phyloP scores from a whole-genome alignment of 177 flowering plant species.

The Vitis hybrid region DNA sequence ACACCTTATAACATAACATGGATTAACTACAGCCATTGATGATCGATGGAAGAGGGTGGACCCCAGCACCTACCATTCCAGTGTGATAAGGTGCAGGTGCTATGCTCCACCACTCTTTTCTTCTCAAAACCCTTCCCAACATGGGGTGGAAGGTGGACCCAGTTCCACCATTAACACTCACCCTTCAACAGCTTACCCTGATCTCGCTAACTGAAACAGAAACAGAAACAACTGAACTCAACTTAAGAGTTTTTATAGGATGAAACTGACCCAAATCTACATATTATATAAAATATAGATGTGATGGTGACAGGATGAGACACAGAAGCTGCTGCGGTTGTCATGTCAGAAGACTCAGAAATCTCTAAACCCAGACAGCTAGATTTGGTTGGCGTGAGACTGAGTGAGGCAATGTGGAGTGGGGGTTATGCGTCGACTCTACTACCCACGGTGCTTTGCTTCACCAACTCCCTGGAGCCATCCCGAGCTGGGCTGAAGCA shows the following conservation, averaged over 20 bases:
- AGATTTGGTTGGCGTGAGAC: background rate
- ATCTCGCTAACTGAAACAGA: background rate
- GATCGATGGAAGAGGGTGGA: slow-evolving; percentile 17
- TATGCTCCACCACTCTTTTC: slow-evolving; percentile 22
- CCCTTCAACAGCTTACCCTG: background rate
- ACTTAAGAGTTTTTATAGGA: background rate
- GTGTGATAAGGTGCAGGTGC: slow-evolving; percentile 17
- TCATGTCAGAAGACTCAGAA: background rate
- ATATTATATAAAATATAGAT: background rate
- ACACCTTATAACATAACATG: background rate
- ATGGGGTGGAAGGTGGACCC: too few species aligned
- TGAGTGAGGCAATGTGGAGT: background rate
- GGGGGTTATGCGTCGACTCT: background rate
- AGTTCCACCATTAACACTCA: too few species aligned
- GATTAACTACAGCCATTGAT: background rate
- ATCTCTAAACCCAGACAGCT: too few species aligned
- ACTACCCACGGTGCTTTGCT: slow-evolving; percentile 19
- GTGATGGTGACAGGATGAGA: background rate
- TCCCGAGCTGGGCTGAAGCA: slow-evolving; percentile 44
- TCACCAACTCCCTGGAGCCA: slow-evolving; percentile 27
- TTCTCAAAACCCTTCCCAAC: background rate
- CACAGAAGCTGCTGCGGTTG: background rate
- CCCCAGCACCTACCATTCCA: slow-evolving; percentile 19
- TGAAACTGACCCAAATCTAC: background rate
- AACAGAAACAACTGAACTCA: background rate